Evolutionary conservation across 176 grass and related monocot genomes (phyloP).

Genomic region (Avena eriantha): DNA sequence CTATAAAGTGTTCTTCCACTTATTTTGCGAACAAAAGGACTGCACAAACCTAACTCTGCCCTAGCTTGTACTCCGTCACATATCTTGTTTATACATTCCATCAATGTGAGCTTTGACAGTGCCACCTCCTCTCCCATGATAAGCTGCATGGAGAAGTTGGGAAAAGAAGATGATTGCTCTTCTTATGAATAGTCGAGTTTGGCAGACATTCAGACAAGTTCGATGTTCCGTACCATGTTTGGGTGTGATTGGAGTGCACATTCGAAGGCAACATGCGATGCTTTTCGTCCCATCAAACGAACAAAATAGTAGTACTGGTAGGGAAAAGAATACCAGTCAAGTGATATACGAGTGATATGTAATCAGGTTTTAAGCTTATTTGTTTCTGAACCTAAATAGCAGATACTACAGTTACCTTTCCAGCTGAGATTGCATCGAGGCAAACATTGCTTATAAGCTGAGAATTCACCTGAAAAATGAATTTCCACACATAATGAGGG

Average conservation of each 20-base stretch:
- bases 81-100: slow-evolving; percentile 70
- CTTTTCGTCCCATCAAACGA: slow-evolving; percentile 73
- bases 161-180: neutral
- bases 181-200: neutral
- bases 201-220: neutral
- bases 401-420: slow-evolving; percentile 54
- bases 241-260: slow-evolving; percentile 85
- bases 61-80: slow-evolving; percentile 80
- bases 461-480: slow-evolving; percentile 71
- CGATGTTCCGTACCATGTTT: slow-evolving; percentile 66
- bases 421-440: slow-evolving; percentile 72
- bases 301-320: slow-evolving; percentile 83
- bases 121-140: slow-evolving; percentile 85
- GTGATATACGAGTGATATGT: neutral
- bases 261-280: slow-evolving; percentile 76
- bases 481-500: slow-evolving; percentile 8
- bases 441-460: slow-evolving; percentile 82
- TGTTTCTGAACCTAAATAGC: neutral
- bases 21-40: slow-evolving; percentile 7
- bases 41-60: slow-evolving; percentile 63
- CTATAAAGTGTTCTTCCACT: neutral
- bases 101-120: slow-evolving; percentile 75
- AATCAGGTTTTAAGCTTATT: neutral
- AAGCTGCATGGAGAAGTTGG: slow-evolving; percentile 44
- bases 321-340: slow-evolving; percentile 22